These are phyloP conservation scores for Tothia fuscella DNA, from an alignment of 2,329 filamentous ascomycete species.

Conservation along the genomic window DNA sequence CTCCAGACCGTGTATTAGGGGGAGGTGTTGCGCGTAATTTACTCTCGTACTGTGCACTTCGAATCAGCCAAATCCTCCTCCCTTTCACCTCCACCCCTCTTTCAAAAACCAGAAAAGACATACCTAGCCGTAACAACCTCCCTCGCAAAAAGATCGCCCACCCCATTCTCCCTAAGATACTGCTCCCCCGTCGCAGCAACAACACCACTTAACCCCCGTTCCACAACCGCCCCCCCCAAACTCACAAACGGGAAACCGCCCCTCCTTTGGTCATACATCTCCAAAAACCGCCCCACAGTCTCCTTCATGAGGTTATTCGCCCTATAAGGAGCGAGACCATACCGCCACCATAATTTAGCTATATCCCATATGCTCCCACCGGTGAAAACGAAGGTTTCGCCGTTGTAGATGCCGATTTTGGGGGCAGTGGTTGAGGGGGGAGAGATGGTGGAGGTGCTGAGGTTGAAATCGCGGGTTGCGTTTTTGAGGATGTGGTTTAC, in stretches of 20 bases:
- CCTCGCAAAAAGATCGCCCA: slow-evolving; percentile 54
- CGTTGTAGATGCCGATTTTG: slow-evolving; percentile 74
- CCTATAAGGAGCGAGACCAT: slow-evolving; percentile 65
- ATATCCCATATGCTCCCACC: slow-evolving; percentile 47
- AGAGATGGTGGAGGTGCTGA: too few species aligned
- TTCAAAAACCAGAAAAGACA: slow-evolving; percentile 12
- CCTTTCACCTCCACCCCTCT: background rate
- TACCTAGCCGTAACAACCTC: slow-evolving; percentile 86
- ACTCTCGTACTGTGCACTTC: slow-evolving; percentile 66
- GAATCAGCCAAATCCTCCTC: too few species aligned
- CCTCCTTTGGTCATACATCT: slow-evolving; percentile 67
- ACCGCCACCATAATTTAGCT: slow-evolving; percentile 71
- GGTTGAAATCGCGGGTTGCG: slow-evolving; percentile 58
- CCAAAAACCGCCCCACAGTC: slow-evolving; percentile 61
- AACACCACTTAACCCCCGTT: slow-evolving; percentile 53
- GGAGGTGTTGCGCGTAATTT: slow-evolving; percentile 86
- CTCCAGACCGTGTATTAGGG: slow-evolving; percentile 76
- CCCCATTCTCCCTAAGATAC: slow-evolving; percentile 55
- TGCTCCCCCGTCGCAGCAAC: slow-evolving; percentile 64
- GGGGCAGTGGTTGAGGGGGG: slow-evolving; percentile 23
- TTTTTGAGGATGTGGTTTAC: slow-evolving; percentile 73
- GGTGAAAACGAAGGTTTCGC: slow-evolving; percentile 57
- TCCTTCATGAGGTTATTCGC: slow-evolving; percentile 60
- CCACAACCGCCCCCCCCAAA: slow-evolving; percentile 54
- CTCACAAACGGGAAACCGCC: slow-evolving; percentile 78